phyloP scores from a whole-genome alignment of 2,329 filamentous ascomycete genomes.

The Geosmithia morbida region DNA sequence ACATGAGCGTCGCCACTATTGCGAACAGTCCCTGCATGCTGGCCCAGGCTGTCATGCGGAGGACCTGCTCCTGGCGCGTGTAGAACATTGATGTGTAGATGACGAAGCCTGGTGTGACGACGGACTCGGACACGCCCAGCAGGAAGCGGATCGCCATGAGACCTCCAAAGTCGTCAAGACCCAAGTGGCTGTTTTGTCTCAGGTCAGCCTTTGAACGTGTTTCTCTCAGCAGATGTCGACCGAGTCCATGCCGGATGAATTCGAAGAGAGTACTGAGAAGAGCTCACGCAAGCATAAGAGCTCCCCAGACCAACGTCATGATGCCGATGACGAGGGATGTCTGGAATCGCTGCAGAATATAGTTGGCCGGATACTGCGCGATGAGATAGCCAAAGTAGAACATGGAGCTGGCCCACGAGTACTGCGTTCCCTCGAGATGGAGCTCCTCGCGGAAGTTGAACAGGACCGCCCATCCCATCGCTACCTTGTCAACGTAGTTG shows the following conservation, averaged over 20 bases:
- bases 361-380: conserved; percentile 10
- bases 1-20: conserved; percentile 42
- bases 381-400: conserved; percentile 32
- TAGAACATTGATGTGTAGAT: conserved; percentile 8
- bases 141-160: conserved; percentile 7
- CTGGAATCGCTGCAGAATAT: conserved; percentile 19
- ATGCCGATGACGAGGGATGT: neutral
- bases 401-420: conserved; percentile 28
- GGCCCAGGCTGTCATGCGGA: conserved; percentile 2
- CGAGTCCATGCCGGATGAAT: no score
- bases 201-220: no score
- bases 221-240: no score
- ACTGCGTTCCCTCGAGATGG: conserved; percentile 27
- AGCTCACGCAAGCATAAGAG: conserved; percentile 1
- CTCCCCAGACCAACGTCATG: neutral
- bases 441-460: conserved; percentile 31
- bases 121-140: conserved; percentile 7
- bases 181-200: neutral
- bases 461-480: conserved; percentile 10
- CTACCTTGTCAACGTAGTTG: conserved; percentile 10
- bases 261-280: no score
- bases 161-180: conserved; percentile 8
- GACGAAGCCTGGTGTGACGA: conserved; percentile 7
- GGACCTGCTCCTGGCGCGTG: conserved; percentile 5
- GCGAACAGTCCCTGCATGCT: conserved; percentile 34